These are phyloP conservation scores for Steccherinum ochraceum DNA, from an alignment of 768 basidiomycete genomes.

Conservation along the genomic window DNA sequence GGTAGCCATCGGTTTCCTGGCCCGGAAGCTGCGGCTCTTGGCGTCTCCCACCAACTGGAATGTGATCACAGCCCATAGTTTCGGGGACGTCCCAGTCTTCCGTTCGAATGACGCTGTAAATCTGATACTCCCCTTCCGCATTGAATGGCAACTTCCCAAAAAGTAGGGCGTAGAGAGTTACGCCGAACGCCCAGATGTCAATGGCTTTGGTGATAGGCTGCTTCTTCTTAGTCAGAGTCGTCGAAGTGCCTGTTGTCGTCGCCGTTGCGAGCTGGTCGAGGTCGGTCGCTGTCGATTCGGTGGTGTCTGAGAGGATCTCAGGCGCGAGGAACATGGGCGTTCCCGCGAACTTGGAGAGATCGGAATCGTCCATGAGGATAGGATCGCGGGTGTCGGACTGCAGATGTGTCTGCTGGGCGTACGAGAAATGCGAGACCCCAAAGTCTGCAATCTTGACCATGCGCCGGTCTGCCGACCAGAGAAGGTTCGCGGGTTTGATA, in stretches of 20 bases:
- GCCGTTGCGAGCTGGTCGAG: slow-evolving; percentile 26
- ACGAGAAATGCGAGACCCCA: slow-evolving; percentile 94
- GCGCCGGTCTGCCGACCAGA: slow-evolving; percentile 81
- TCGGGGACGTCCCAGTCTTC: slow-evolving; percentile 64
- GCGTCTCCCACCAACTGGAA: slow-evolving; percentile 59
- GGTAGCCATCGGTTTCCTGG: slow-evolving; percentile 21
- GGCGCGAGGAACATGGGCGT: slow-evolving; percentile 96
- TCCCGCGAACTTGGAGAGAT: slow-evolving; percentile 86
- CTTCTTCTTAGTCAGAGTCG: slow-evolving; percentile 19
- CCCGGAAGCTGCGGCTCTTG: slow-evolving; percentile 24
- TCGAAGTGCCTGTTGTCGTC: slow-evolving; percentile 22
- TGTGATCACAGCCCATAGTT: slow-evolving; percentile 65
- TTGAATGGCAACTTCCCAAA: slow-evolving; percentile 84
- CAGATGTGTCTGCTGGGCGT: slow-evolving; percentile 75
- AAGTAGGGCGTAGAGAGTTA: slow-evolving; percentile 90
- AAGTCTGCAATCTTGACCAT: slow-evolving; percentile 98
- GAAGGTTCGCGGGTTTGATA: slow-evolving; percentile 96
- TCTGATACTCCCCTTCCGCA: slow-evolving; percentile 57
- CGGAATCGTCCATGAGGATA: slow-evolving; percentile 76
- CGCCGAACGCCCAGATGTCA: slow-evolving; percentile 96
- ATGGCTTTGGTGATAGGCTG: slow-evolving; percentile 85
- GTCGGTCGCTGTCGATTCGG: slow-evolving; percentile 27
- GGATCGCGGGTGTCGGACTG: slow-evolving; percentile 32
- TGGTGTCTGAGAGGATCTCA: slow-evolving; percentile 74
- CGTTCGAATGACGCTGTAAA: slow-evolving; percentile 77